These are phyloP conservation scores for Mrakia hoshinonis DNA, from an alignment of 768 basidiomycete species.

Conservation along the genomic window DNA sequence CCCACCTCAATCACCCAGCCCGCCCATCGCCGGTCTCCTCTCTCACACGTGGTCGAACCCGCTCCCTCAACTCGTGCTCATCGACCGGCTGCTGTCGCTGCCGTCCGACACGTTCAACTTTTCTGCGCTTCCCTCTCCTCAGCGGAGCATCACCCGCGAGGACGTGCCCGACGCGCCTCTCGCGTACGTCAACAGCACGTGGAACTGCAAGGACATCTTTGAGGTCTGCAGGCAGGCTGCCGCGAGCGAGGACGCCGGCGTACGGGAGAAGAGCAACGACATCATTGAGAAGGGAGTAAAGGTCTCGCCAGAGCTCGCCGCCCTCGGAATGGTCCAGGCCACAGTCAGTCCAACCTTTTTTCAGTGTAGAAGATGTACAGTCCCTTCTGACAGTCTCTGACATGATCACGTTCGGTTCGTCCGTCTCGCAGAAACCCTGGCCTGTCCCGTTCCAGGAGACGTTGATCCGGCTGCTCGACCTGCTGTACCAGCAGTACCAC, in stretches of 20 bases:
- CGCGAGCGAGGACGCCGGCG: slow-evolving; percentile 18
- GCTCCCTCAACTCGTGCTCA: slow-evolving; percentile 70
- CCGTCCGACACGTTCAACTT: slow-evolving; percentile 89
- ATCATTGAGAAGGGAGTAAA: slow-evolving; percentile 35
- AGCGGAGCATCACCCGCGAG: slow-evolving; percentile 13
- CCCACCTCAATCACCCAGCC: slow-evolving; percentile 58
- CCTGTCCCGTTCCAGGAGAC: slow-evolving; percentile 81
- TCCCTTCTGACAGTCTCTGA: neutral
- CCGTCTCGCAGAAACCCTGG: slow-evolving; percentile 58
- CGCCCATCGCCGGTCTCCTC: slow-evolving; percentile 38
- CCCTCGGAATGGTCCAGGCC: slow-evolving; percentile 85
- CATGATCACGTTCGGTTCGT: neutral
- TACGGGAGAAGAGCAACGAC: slow-evolving; percentile 31
- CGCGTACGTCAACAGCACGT: slow-evolving; percentile 15
- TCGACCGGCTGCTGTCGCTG: slow-evolving; percentile 79
- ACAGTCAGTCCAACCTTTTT: slow-evolving; percentile 52
- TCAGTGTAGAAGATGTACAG: neutral
- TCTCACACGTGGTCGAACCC: slow-evolving; percentile 49
- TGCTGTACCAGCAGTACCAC: slow-evolving; percentile 86
- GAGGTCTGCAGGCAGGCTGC: slow-evolving; percentile 19
- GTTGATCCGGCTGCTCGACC: slow-evolving; percentile 68
- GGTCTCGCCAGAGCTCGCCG: slow-evolving; percentile 67
- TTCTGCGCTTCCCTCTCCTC: slow-evolving; percentile 59
- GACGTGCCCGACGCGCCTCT: slow-evolving; percentile 18
- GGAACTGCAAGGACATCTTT: slow-evolving; percentile 25